Evolutionary conservation across 805 yeast species (phyloP).

Genomic region (Isabelozyma gotoi): DNA sequence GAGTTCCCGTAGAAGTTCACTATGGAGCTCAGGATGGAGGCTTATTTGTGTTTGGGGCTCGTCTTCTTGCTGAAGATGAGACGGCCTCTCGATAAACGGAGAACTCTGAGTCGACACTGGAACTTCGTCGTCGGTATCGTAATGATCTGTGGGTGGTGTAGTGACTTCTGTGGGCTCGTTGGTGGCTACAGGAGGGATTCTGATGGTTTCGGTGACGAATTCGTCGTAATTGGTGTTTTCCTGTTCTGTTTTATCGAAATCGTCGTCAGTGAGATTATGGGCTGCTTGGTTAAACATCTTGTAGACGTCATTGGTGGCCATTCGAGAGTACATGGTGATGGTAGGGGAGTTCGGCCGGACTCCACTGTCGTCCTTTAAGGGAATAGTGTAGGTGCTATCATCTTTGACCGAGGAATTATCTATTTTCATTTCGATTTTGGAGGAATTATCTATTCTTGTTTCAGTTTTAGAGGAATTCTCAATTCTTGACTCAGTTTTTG

Average conservation of each 20-base stretch:
- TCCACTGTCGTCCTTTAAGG: slow-evolving; percentile 39
- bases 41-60: no score
- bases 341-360: slow-evolving; percentile 65
- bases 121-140: slow-evolving; percentile 16
- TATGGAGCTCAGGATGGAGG: no score
- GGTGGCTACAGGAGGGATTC: slow-evolving; percentile 1
- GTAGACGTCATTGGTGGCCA: slow-evolving; percentile 71
- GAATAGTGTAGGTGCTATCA: slow-evolving; percentile 39
- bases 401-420: background rate
- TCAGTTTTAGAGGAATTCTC: background rate
- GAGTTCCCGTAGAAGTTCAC: no score
- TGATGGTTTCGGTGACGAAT: slow-evolving; percentile 52
- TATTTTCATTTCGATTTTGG: background rate
- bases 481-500: background rate
- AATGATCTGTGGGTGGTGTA: slow-evolving; percentile 27
- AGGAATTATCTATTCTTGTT: no score
- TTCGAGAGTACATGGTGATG: slow-evolving; percentile 70
- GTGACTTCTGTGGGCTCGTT: slow-evolving; percentile 9
- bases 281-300: slow-evolving; percentile 70
- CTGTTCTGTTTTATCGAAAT: slow-evolving; percentile 17
- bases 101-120: slow-evolving; percentile 35
- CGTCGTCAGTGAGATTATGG: slow-evolving; percentile 27
- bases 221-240: slow-evolving; percentile 39
- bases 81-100: slow-evolving; percentile 44
- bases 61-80: slow-evolving; percentile 2